These are phyloP conservation scores for Diplodia mutila DNA, from an alignment of 2,329 filamentous ascomycete species.

Conservation along the genomic window DNA sequence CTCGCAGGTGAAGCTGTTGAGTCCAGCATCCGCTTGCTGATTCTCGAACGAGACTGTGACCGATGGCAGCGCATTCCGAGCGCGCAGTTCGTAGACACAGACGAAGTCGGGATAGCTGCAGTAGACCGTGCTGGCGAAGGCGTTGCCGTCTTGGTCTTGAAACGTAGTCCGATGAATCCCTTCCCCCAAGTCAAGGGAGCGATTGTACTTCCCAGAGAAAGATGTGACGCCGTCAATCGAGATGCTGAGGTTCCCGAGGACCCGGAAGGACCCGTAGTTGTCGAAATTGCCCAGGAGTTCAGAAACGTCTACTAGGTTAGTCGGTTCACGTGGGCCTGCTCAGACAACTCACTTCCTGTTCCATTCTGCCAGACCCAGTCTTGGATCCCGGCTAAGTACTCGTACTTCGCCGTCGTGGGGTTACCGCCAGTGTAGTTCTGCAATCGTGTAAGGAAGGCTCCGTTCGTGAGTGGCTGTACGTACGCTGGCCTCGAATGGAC, in stretches of 20 bases:
- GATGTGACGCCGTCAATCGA: slow-evolving; percentile 38
- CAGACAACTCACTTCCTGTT: slow-evolving; percentile 28
- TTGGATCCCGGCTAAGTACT: slow-evolving; percentile 48
- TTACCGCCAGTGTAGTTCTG: slow-evolving; percentile 55
- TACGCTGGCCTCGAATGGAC: slow-evolving; percentile 52
- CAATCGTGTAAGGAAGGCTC: not conserved
- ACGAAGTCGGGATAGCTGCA: slow-evolving; percentile 51
- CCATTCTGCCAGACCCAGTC: slow-evolving; percentile 54
- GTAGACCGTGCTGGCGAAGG: slow-evolving; percentile 46
- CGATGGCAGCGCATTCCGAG: slow-evolving; percentile 43
- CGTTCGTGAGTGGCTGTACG: no score
- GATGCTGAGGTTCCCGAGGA: slow-evolving; percentile 54
- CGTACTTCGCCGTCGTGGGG: slow-evolving; percentile 41
- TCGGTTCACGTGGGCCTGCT: no score
- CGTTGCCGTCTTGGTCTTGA: slow-evolving; percentile 32
- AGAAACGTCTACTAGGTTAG: slow-evolving; percentile 35
- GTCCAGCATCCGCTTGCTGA: slow-evolving; percentile 36
- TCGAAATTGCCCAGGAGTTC: slow-evolving; percentile 44
- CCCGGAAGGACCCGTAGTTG: slow-evolving; percentile 53
- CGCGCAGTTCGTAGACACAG: slow-evolving; percentile 45
- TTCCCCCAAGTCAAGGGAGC: slow-evolving; percentile 50
- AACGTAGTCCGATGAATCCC: slow-evolving; percentile 46
- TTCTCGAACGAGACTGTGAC: slow-evolving; percentile 52
- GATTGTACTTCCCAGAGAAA: slow-evolving; percentile 41
- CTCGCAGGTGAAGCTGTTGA: slow-evolving; percentile 41